Conservation (phyloP, 768 basidiomycete species). For the Leucocoprinus birnbaumii region DNA sequence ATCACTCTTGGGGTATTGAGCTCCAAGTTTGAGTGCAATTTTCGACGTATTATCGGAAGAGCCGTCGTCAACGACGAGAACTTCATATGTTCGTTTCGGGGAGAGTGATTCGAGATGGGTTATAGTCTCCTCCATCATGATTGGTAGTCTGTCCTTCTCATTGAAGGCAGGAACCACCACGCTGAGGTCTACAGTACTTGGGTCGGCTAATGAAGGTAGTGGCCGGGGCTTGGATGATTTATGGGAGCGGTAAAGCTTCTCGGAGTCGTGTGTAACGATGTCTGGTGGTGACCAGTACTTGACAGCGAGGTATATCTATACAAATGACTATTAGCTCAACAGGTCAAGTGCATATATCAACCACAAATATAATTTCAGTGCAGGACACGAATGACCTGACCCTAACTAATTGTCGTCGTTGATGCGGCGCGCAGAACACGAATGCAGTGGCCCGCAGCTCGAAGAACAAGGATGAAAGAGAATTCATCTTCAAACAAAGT, state of each 20-base stretch:
- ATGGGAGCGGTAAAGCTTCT: conserved; percentile 64
- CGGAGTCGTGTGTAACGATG: conserved; percentile 60
- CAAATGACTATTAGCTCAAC: conserved; percentile 14
- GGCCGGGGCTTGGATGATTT: conserved; percentile 50
- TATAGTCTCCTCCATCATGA: conserved; percentile 80
- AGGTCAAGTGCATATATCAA: neutral
- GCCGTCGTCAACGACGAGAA: conserved; percentile 91
- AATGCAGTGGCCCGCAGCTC: conserved; percentile 58
- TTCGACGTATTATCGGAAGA: conserved; percentile 73
- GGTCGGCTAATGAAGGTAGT: conserved; percentile 53
- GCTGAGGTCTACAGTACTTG: conserved; percentile 64
- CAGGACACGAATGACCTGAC: conserved; percentile 40
- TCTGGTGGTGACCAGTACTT: conserved; percentile 73
- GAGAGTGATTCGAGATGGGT: conserved; percentile 46
- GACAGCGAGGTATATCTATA: conserved; percentile 67
- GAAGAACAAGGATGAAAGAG: conserved; percentile 92
- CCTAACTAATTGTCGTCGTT: conserved; percentile 62
- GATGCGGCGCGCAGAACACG: conserved; percentile 48
- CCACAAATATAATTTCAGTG: conserved; percentile 29
- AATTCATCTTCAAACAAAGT: conserved; percentile 44
- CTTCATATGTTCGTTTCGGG: conserved; percentile 61
- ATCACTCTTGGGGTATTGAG: conserved; percentile 49
- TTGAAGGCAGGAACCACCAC: conserved; percentile 93
- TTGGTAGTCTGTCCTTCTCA: conserved; percentile 77
- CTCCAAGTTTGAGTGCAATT: conserved; percentile 62